These are phyloP conservation scores for Phoma sp. DNA, from an alignment of 2,329 filamentous ascomycete species.

Conservation along the genomic window DNA sequence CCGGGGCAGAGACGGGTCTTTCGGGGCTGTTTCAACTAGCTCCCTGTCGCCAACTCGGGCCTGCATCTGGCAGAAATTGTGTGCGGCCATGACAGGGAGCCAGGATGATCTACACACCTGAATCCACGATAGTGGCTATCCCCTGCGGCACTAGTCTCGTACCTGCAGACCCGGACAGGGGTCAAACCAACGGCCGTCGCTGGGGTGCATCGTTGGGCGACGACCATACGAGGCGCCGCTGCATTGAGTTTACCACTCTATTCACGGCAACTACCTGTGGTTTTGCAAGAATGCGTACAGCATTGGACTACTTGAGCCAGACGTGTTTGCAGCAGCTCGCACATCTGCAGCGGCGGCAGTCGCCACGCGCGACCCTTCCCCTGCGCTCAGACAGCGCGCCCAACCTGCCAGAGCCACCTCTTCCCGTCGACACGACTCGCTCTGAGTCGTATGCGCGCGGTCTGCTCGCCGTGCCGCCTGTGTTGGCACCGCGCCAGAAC, in stretches of 20 bases:
- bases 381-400: constrained; percentile 11
- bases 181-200: constrained; percentile 28
- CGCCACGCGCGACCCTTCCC: constrained; percentile 10
- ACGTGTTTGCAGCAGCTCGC: neutral
- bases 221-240: constrained; percentile 3
- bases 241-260: constrained; percentile 6
- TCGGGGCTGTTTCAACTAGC: constrained; percentile 47
- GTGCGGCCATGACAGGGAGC: constrained; percentile 29
- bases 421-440: constrained; percentile 22
- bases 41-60: constrained; percentile 36
- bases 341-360: neutral
- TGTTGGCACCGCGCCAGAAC: constrained; percentile 38
- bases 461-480: constrained; percentile 31
- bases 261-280: neutral
- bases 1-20: constrained; percentile 45
- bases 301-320: neutral
- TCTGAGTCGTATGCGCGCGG: constrained; percentile 14
- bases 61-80: constrained; percentile 32
- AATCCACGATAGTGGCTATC: constrained; percentile 30
- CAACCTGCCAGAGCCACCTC: constrained; percentile 11
- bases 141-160: constrained; percentile 24
- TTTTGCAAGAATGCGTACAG: neutral
- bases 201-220: constrained; percentile 18
- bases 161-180: constrained; percentile 30
- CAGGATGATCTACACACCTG: constrained; percentile 39